A percentile compares a stretch with the other conserved stretches of the same genome.
Evolutionary conservation across 192 early-diverging fungal genomes (phyloP).

Genomic region (Coemansia reversa): DNA sequence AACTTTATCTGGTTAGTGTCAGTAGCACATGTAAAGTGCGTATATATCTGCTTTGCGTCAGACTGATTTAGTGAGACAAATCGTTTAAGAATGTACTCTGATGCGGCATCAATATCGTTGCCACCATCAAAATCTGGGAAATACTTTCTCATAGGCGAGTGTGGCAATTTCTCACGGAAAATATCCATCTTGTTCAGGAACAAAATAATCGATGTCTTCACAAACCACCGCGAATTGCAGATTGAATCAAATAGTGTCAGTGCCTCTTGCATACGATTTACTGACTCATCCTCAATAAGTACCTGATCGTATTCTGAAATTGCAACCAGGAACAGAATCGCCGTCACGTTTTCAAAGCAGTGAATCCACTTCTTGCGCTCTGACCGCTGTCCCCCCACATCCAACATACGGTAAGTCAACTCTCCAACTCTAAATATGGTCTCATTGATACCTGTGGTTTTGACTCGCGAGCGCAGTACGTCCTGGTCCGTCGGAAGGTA

Average conservation of each 20-base stretch:
- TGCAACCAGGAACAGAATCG: constrained; percentile 94
- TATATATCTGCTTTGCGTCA: constrained; percentile 82
- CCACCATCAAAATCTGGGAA: constrained; percentile 87
- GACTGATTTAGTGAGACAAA: constrained; percentile 79
- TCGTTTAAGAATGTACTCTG: constrained; percentile 76
- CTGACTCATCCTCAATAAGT: constrained; percentile 91
- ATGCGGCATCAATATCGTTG: constrained; percentile 70
- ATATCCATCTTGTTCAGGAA: constrained; percentile 99
- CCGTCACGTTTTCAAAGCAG: constrained; percentile 96
- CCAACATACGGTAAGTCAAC: constrained; percentile 93
- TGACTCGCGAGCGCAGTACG: constrained; percentile 93
- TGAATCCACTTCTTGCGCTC: constrained; percentile 99
- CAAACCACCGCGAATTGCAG: constrained; percentile 97
- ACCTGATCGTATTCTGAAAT: constrained; percentile 96
- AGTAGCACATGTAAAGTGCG: constrained; percentile 86
- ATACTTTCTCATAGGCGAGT: constrained; percentile 80
- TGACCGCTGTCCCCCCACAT: constrained; percentile 97
- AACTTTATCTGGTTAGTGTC: constrained; percentile 86
- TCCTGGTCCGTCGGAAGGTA: constrained; percentile 95
- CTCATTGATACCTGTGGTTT: constrained; percentile 97
- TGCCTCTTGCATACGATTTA: constrained; percentile 96
- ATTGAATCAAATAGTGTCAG: constrained; percentile 96
- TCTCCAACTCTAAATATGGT: constrained; percentile 89
- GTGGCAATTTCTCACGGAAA: constrained; percentile 85
- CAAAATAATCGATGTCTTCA: constrained; percentile 95